Conservation (phyloP, 2,329 filamentous ascomycete species). For the Fusarium guadeloupense region DNA sequence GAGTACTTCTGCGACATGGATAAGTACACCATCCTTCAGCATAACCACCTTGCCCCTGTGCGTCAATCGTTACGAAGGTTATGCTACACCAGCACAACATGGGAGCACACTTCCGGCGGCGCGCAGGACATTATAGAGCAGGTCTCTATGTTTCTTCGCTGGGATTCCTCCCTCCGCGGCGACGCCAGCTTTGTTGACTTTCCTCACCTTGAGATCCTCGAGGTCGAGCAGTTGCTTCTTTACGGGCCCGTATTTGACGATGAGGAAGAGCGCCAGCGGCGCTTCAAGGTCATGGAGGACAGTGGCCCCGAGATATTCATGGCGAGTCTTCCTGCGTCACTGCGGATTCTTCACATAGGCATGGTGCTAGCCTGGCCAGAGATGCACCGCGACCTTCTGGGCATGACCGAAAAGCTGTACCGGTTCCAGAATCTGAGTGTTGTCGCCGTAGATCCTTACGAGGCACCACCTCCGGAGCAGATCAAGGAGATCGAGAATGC, state of each 20-base stretch:
- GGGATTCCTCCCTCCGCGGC: constrained; percentile 38
- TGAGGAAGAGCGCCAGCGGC: constrained; percentile 25
- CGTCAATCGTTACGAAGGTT: constrained; percentile 34
- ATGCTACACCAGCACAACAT: constrained; percentile 42
- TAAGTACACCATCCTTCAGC: constrained; percentile 42
- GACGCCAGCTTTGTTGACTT: constrained; percentile 42
- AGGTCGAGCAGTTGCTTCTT: constrained; percentile 42
- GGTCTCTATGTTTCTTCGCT: constrained; percentile 37
- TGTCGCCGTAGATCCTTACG: constrained; percentile 42
- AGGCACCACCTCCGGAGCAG: constrained; percentile 27
- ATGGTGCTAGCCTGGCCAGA: constrained; percentile 43
- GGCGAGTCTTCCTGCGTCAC: constrained; percentile 38
- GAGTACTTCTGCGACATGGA: constrained; percentile 45
- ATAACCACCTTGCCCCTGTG: constrained; percentile 31
- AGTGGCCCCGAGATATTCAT: constrained; percentile 39
- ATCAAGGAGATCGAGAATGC: constrained; percentile 31
- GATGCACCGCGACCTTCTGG: constrained; percentile 39
- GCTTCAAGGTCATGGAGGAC: constrained; percentile 32
- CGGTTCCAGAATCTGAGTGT: constrained; percentile 36
- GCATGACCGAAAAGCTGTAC: constrained; percentile 33
- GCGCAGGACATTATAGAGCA: constrained; percentile 41
- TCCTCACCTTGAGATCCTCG: constrained; percentile 40
- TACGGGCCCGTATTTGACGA: constrained; percentile 42
- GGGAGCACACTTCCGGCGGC: constrained; percentile 36
- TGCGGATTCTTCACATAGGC: constrained; percentile 39